These are phyloP conservation scores for Neurospora cerealis DNA, from an alignment of 495 filamentous ascomycete genomes.

Conservation along the genomic window DNA sequence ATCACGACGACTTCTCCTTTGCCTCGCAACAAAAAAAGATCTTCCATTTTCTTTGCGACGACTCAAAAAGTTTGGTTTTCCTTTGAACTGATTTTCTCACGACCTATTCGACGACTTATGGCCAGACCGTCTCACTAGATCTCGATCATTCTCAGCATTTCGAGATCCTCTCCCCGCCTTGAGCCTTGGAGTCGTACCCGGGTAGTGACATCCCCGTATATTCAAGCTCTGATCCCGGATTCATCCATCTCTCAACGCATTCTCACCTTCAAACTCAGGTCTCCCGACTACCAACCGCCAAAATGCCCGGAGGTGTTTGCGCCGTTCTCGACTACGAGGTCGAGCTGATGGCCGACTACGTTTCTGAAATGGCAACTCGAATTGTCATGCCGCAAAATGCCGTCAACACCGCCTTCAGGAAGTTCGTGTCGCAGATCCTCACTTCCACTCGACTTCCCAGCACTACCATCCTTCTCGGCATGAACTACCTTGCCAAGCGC, in stretches of 20 bases:
- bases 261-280: background rate
- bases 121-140: constrained; percentile 33
- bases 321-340: constrained; percentile 97
- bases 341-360: constrained; percentile 96
- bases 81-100: background rate
- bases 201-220: background rate
- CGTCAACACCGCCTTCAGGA: constrained; percentile 73
- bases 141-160: constrained; percentile 14
- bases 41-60: background rate
- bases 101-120: constrained; percentile 22
- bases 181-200: constrained; percentile 23
- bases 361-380: constrained; percentile 81
- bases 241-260: background rate
- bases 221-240: background rate
- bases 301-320: constrained; percentile 75
- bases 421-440: constrained; percentile 90
- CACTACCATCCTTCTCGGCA: constrained; percentile 85
- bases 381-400: constrained; percentile 59
- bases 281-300: constrained; percentile 15
- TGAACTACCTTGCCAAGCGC: constrained; percentile 80
- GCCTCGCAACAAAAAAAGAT: background rate
- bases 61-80: background rate
- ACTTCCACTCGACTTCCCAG: constrained; percentile 91
- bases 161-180: constrained; percentile 25
- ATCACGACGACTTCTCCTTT: background rate